These are phyloP conservation scores for Fragaria vesca DNA, from an alignment of 306 rosid genomes.

Conservation along the genomic window DNA sequence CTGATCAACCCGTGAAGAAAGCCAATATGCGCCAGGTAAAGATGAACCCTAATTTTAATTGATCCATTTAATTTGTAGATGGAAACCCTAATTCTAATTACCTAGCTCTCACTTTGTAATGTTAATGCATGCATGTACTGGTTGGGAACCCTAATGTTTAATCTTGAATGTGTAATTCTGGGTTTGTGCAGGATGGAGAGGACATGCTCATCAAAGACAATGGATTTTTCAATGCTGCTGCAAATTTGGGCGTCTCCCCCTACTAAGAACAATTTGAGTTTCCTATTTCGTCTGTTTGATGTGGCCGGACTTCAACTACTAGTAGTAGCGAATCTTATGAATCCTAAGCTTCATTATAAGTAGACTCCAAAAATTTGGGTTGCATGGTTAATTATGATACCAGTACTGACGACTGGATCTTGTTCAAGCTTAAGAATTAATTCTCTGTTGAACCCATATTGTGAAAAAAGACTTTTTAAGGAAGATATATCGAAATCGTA, in stretches of 20 bases:
- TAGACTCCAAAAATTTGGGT: conserved; percentile 1
- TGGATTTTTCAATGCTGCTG: conserved; percentile 42
- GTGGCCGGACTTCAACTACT: conserved; percentile 4
- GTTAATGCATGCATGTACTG: neutral
- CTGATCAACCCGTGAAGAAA: conserved; percentile 87
- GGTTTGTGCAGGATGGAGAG: conserved; percentile 67
- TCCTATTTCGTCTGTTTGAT: neutral
- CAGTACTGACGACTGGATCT: neutral
- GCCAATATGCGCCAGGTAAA: conserved; percentile 65
- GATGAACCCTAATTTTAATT: conserved; percentile 30
- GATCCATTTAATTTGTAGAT: neutral
- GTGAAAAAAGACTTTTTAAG: neutral
- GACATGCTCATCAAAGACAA: conserved; percentile 64
- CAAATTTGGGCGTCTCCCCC: conserved; percentile 74
- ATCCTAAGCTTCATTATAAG: neutral
- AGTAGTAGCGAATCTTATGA: neutral
- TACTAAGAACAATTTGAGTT: conserved; percentile 36
- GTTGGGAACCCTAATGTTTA: neutral
- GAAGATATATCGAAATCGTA: neutral
- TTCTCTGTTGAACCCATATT: neutral
- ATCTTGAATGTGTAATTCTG: neutral
- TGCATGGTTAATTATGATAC: neutral
- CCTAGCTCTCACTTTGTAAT: neutral
- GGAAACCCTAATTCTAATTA: neutral
- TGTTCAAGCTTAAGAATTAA: conserved; percentile 3